Base-by-base conservation (phyloP, 805 yeast genomes). In the Candida silvicultrix region DNA sequence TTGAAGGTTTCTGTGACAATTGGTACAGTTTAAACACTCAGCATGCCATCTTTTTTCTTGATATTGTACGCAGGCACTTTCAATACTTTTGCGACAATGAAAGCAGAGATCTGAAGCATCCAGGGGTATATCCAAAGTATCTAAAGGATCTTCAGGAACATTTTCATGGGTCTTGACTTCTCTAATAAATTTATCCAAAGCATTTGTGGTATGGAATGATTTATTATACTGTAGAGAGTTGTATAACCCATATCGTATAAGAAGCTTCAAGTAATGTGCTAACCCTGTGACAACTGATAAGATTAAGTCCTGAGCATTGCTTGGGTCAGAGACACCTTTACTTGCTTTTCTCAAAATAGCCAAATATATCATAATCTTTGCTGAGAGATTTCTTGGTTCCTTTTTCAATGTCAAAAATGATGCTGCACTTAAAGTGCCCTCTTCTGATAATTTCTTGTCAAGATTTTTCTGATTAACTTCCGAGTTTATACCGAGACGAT, bases 201-300 rank as follows among this genome's bases (percentile, higher is more conserved):
- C 85, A 36, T 65, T 69, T 0, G 83, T 75, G 9, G 85, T 74
- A 29, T 77, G 78, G 8, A 76, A 69, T 4, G 72, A 56, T 53
- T 76, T 78, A 62, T 86, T 85, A 45, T 75, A 70, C 46, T 77
- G 81, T n/a, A 94, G 69, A 0, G 97, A 87, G 53, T 81, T 80
- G 48, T 80, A 77, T 38, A 94, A 73, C 0, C 97, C 94, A 57
- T 80, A 80, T 51, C 97, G 72, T 5, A 92, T 85, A 20, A 94
- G 69, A 7, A 92, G 71, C 63, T 94, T 94, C 56, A 94, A 71
- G 64, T 89, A 92, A 62, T 94, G 98, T 0, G 99, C 97, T 55
- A 92, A 70, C 0, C 95, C 89, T 1, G 97, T 88, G 5, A 90
- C 90, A 11, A 90, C 80, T 0, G 92, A 79, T 53, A 94, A 73